A percentile compares a stretch with the other conserved stretches of the same genome.
phyloP scores from a whole-genome alignment of 805 yeast species.

The Lachancea fermentati region DNA sequence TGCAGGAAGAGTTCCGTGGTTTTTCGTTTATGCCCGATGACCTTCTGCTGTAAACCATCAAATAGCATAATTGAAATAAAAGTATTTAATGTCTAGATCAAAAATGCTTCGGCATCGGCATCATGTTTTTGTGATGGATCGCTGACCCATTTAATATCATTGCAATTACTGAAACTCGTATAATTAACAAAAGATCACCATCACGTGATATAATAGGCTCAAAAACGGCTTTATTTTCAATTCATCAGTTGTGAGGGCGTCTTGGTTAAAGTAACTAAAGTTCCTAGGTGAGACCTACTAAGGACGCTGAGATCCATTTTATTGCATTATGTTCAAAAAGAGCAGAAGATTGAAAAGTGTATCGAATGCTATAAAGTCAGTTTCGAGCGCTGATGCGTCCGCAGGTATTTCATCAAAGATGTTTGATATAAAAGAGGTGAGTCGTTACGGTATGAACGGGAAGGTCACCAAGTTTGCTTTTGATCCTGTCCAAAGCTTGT shows the following conservation, averaged over 20 bases:
- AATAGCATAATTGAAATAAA: not conserved
- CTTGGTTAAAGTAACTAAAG: too few relatives aligned
- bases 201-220: too few relatives aligned
- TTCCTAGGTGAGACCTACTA: too few relatives aligned
- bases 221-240: too few relatives aligned
- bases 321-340: slow-evolving; percentile 32
- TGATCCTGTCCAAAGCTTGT: slow-evolving; percentile 83
- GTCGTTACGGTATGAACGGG: slow-evolving; percentile 57
- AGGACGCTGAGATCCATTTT: too few relatives aligned
- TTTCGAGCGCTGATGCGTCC: slow-evolving; percentile 26
- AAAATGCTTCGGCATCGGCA: too few relatives aligned
- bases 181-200: too few relatives aligned
- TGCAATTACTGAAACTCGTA: too few relatives aligned
- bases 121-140: too few relatives aligned
- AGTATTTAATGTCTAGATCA: not conserved
- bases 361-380: slow-evolving; percentile 32
- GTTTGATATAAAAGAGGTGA: slow-evolving; percentile 31
- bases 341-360: slow-evolving; percentile 31
- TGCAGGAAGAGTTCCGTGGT: slow-evolving; percentile 97
- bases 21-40: slow-evolving; percentile 82
- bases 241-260: too few relatives aligned
- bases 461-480: slow-evolving; percentile 61
- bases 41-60: slow-evolving; percentile 26
- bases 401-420: slow-evolving; percentile 28
- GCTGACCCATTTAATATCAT: too few relatives aligned